Base-by-base conservation (phyloP, 2,329 filamentous ascomycete species). In the Fusarium subglutinans region DNA sequence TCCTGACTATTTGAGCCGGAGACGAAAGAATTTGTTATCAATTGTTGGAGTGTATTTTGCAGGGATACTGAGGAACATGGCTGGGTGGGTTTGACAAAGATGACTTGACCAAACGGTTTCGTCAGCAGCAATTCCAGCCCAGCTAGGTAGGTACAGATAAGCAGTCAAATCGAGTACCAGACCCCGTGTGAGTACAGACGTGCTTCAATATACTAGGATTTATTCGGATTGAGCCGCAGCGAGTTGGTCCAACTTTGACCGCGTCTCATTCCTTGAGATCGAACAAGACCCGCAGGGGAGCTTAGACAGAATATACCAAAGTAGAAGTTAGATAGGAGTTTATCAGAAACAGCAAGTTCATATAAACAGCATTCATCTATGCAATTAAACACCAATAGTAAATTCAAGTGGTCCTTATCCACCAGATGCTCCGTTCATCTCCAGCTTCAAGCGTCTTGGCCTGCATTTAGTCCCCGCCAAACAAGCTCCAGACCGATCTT, bases 381-480 rank as follows among this genome's bases (percentile, higher is more conserved):
- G 54, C 58, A 45, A 41, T 41, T 40, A 33, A 64, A 51, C 37
- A 43, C 40, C 57, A 38, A 41, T 40, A 43, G 54, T n/a, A 54
- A 54, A 22, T 43, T 55, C 30, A 40, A 55, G 30, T 45, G 55
- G 63, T 64, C 63, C 73, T 68, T 66, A 37, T 61, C 47, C 48
- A 64, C 38, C 22, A 64, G 68, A 55, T 37, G 35, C 53, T 63
- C 67, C 18, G 33, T 65, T 50, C 41, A 63, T 64, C 43, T 44
- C n/a, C 55, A 67, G 56, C 38, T 40, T 58, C 40, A 70, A 66
- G 47, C 66, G 70, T 62, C 76, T 78, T 78, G 76, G 76, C 74
- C 41, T 77, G 74, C 76, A 77, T 75, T 57, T 44, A 48, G 63
- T 70, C 76, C 75, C 76, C 76, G 76, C 72, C 72, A 56, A 72